A percentile compares a stretch with the other conserved stretches of the same genome.
phyloP scores from a whole-genome alignment of 495 filamentous ascomycete species.

The Aspergillus steynii region DNA sequence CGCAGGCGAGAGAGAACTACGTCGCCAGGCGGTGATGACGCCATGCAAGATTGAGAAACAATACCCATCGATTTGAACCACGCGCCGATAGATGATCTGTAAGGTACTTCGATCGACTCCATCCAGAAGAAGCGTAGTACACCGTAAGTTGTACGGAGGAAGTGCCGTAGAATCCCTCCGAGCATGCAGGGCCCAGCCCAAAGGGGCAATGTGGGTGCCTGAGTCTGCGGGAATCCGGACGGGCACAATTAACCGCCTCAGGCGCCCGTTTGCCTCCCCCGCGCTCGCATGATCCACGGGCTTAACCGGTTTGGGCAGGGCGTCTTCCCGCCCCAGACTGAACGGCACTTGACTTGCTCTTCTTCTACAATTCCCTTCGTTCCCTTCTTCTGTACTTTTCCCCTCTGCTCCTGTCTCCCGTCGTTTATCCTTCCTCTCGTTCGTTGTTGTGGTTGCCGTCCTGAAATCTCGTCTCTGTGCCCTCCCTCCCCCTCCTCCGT shows the following conservation, averaged over 20 bases:
- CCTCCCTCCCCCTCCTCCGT: not conserved
- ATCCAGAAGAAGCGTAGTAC: too few relatives aligned
- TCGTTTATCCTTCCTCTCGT: not conserved
- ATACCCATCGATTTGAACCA: not conserved
- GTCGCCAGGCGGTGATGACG: slow-evolving; percentile 14
- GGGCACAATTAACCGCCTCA: slow-evolving; percentile 14
- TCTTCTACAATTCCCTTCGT: slow-evolving; percentile 11
- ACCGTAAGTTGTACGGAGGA: too few relatives aligned
- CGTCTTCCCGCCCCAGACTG: slow-evolving; percentile 19
- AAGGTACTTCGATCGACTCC: too few relatives aligned
- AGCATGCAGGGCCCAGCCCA: not conserved
- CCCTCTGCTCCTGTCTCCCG: slow-evolving; percentile 12
- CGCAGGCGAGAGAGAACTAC: not conserved
- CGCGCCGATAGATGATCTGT: too few relatives aligned
- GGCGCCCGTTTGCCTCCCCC: slow-evolving; percentile 36
- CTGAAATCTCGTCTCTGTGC: not conserved
- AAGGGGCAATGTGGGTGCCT: not conserved
- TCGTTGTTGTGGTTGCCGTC: slow-evolving; percentile 1
- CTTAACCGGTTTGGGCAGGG: slow-evolving; percentile 30
- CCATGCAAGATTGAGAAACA: slow-evolving; percentile 12
- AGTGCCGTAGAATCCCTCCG: too few relatives aligned
- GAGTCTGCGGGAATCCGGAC: not conserved
- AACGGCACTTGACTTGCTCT: slow-evolving; percentile 13
- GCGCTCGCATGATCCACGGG: slow-evolving; percentile 45
- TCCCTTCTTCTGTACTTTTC: not conserved